Conservation (phyloP, 2,329 filamentous ascomycete species). For the Thelonectria blattea region DNA sequence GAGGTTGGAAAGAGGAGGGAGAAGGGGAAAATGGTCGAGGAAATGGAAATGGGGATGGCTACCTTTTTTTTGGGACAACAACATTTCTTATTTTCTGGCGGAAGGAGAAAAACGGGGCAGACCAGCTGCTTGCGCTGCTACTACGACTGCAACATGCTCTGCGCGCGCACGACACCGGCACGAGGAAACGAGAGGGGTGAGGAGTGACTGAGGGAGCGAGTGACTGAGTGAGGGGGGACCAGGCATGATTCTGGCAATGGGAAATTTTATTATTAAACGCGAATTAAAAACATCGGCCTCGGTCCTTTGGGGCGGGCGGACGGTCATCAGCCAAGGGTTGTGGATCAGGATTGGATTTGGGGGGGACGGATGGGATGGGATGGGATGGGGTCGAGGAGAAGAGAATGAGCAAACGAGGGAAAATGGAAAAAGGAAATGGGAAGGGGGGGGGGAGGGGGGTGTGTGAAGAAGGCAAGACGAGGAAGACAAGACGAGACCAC, state of each 20-base stretch:
- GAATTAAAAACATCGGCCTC: slow-evolving; percentile 33
- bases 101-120: slow-evolving; percentile 56
- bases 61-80: slow-evolving; percentile 55
- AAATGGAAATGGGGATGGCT: slow-evolving; percentile 55
- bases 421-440: slow-evolving; percentile 7
- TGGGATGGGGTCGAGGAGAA: slow-evolving; percentile 14
- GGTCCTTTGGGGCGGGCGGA: slow-evolving; percentile 19
- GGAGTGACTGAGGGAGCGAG: background rate
- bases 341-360: background rate
- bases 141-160: background rate
- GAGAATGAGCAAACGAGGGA: slow-evolving; percentile 3
- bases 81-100: slow-evolving; percentile 53
- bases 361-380: slow-evolving; percentile 9
- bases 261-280: slow-evolving; percentile 40
- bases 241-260: slow-evolving; percentile 36
- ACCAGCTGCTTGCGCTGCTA: slow-evolving; percentile 32
- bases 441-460: slow-evolving; percentile 5
- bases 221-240: slow-evolving; percentile 20
- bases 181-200: slow-evolving; percentile 30
- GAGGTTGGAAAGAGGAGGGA: slow-evolving; percentile 34
- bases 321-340: slow-evolving; percentile 19
- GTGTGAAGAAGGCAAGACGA: slow-evolving; percentile 6
- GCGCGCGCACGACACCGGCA: slow-evolving; percentile 36
- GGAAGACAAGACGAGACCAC: background rate
- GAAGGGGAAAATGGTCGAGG: slow-evolving; percentile 34